These are phyloP conservation scores for Podospora tetraspora DNA, from an alignment of 495 filamentous ascomycete species.

Conservation along the genomic window DNA sequence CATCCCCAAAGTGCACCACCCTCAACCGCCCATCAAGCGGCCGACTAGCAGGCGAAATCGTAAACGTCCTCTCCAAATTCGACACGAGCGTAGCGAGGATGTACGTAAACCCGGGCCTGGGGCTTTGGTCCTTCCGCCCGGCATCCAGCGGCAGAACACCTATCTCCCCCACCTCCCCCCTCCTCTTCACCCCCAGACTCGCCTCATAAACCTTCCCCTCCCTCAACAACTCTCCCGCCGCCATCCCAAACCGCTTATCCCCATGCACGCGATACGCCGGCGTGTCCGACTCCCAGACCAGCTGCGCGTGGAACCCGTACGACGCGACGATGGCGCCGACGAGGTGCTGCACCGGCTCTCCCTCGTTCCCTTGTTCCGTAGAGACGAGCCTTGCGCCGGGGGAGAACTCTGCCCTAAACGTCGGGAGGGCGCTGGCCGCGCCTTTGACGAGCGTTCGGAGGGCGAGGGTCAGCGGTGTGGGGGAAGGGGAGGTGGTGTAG, in stretches of 20 bases:
- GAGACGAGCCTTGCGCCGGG: conserved; percentile 54
- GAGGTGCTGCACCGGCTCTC: conserved; percentile 29
- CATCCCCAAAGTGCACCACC: conserved; percentile 66
- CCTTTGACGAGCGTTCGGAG: conserved; percentile 57
- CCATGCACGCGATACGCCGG: conserved; percentile 68
- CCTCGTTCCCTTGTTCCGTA: background rate
- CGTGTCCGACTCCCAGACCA: conserved; percentile 87
- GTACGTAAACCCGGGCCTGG: conserved; percentile 55
- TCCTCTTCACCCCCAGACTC: conserved; percentile 37
- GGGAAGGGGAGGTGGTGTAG: conserved; percentile 7
- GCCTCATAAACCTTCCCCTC: conserved; percentile 65
- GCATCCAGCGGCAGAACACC: background rate
- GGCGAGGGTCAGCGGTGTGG: conserved; percentile 40
- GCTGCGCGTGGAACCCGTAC: conserved; percentile 79
- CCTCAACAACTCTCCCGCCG: conserved; percentile 65
- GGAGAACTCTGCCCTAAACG: conserved; percentile 62
- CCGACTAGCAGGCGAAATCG: conserved; percentile 63
- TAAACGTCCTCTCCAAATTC: conserved; percentile 72
- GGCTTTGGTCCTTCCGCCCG: too few relatives aligned
- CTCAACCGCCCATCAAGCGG: conserved; percentile 63
- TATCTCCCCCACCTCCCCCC: conserved; percentile 13
- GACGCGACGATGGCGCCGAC: conserved; percentile 78
- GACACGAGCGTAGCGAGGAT: conserved; percentile 68
- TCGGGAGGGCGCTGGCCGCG: conserved; percentile 40
- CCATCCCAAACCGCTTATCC: conserved; percentile 72